Evolutionary conservation across 768 basidiomycete genomes (phyloP), one percentile per base, ranked within the genome.

Genomic region (Artomyces pyxidatus): DNA sequence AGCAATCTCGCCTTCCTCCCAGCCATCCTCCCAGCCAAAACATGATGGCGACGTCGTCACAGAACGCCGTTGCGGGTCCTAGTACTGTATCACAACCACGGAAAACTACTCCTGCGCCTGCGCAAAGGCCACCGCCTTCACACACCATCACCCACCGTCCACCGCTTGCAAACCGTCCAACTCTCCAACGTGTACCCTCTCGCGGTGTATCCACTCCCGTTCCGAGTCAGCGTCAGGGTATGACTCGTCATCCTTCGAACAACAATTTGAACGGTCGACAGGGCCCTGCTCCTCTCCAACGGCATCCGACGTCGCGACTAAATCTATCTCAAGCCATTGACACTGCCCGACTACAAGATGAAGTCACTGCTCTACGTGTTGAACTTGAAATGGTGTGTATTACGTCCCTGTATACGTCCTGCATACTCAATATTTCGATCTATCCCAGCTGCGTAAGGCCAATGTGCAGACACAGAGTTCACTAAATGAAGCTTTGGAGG

Each of bases 401-500:
- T 17, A 21, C 21, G 16, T 44, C 7, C 27, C 2, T 14, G 17
- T 11, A 1, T 7, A n/a, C 3, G 19, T 10, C 6, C 3, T 26
- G 8, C 2, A 30, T 44, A 29, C 8, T 27, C 16, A 17, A 16
- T 35, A 23, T 11, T 37, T 21, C 21, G 2, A 35, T 37, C 23
- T 38, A 28, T 23, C 17, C 26, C 27, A 56, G 55, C 42, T 56
- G 10, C 47, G 42, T 27, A 44, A 21, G 21, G 26, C 44, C 4
- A 50, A 54, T 11, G 21, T 25, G n/a, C 48, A 57, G 38, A 44
- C 49, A 26, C 47, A 57, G 32, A 37, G 19, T 26, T 45, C 30
- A 5, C 50, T 55, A 12, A 42, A 51, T 37, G 49, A 46, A 17
- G 56, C 56, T 4, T 28, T 57, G 37, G 35, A 25, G 21, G 56